phyloP scores from a whole-genome alignment of 257 asterid genomes.

The Solanum habrochaites region DNA sequence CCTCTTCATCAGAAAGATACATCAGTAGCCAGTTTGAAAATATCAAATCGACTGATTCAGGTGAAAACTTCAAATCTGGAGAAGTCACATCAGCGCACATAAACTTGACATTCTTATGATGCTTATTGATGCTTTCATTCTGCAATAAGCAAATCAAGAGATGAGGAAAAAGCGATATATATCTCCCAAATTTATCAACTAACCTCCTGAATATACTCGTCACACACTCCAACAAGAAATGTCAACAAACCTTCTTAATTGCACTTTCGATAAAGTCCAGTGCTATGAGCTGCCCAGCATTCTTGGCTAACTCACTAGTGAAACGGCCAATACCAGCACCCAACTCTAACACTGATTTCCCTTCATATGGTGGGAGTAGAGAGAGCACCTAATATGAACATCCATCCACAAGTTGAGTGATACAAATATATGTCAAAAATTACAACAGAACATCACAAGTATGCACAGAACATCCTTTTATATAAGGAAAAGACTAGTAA shows the following conservation, averaged over 20 bases:
- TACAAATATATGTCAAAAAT: background rate
- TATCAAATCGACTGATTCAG: conserved; percentile 68
- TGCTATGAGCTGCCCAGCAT: conserved; percentile 65
- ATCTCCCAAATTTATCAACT: background rate
- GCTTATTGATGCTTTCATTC: conserved; percentile 68
- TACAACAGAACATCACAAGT: too few species aligned
- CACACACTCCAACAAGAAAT: background rate
- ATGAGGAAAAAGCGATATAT: background rate
- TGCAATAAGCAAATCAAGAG: conserved; percentile 14
- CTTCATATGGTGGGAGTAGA: conserved; percentile 70
- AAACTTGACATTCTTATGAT: conserved; percentile 58
- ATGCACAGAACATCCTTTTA: background rate
- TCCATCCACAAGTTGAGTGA: background rate
- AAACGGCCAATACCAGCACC: conserved; percentile 99
- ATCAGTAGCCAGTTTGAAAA: conserved; percentile 94
- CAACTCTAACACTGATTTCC: conserved; percentile 77
- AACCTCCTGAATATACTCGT: background rate
- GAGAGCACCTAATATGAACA: conserved; percentile 53
- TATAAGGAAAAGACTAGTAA: too few species aligned
- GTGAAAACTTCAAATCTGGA: conserved; percentile 55
- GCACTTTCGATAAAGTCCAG: conserved; percentile 74
- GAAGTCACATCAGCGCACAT: conserved; percentile 93
- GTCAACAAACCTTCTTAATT: conserved; percentile 56
- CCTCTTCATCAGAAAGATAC: conserved; percentile 97
- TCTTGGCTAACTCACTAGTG: conserved; percentile 73